phyloP scores from a whole-genome alignment of 306 rosid species.

The Sophora flavescens region DNA sequence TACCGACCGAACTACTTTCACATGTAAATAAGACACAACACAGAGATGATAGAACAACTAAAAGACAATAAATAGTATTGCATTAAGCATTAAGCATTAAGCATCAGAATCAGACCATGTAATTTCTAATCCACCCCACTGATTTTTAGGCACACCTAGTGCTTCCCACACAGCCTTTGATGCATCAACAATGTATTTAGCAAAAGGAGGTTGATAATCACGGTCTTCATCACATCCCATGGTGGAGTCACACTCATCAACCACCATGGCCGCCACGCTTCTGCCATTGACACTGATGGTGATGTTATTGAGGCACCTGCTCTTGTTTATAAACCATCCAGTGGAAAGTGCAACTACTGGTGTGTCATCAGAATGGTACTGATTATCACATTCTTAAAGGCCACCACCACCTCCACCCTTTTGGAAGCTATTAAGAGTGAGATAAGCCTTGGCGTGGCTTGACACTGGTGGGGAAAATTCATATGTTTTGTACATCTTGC shows the following conservation, averaged over 20 bases:
- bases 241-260: constrained; percentile 64
- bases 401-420: no score
- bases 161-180: constrained; percentile 53
- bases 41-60: not conserved
- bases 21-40: not conserved
- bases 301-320: no score
- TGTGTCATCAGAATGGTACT: constrained; percentile 24
- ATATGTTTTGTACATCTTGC: no score
- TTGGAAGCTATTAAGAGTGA: no score
- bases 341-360: no score
- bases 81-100: no score
- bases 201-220: constrained; percentile 57
- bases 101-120: constrained; percentile 33
- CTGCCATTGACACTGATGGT: no score
- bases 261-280: constrained; percentile 60
- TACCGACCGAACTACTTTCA: not conserved
- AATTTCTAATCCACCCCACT: constrained; percentile 44
- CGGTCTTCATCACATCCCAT: constrained; percentile 58
- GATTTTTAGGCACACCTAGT: constrained; percentile 26
- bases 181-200: constrained; percentile 59
- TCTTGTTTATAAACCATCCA: no score
- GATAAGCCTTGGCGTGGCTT: no score
- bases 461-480: no score
- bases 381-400: not conserved
- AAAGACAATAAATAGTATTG: not conserved